Conservation (phyloP, 2,329 filamentous ascomycete genomes). For the Epichloe aotearoae region DNA sequence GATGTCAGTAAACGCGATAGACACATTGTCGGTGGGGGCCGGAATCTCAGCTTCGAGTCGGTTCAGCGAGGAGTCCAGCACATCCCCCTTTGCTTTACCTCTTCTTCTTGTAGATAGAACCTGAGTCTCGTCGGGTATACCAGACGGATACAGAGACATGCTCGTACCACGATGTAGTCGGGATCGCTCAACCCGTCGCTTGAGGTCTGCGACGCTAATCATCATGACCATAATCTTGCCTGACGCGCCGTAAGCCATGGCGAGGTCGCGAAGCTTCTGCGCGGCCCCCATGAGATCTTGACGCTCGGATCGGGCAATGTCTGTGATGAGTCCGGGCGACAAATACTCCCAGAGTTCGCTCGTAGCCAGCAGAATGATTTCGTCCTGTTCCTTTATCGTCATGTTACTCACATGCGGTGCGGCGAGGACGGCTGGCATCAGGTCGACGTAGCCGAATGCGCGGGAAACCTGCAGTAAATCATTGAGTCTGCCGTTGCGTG, state of each 20-base stretch:
- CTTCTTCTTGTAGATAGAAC: slow-evolving; percentile 49
- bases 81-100: slow-evolving; percentile 48
- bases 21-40: slow-evolving; percentile 78
- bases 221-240: slow-evolving; percentile 99
- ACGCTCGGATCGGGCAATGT: slow-evolving; percentile 77
- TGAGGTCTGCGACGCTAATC: slow-evolving; percentile 81
- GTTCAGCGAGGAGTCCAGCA: slow-evolving; percentile 76
- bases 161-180: slow-evolving; percentile 63
- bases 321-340: slow-evolving; percentile 77
- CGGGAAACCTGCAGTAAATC: slow-evolving; percentile 83
- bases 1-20: slow-evolving; percentile 96
- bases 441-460: slow-evolving; percentile 86
- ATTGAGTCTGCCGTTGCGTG: slow-evolving; percentile 84
- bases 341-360: slow-evolving; percentile 93
- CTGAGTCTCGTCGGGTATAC: slow-evolving; percentile 57
- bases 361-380: slow-evolving; percentile 85
- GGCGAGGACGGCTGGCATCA: slow-evolving; percentile 87
- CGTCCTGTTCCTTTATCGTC: slow-evolving; percentile 73
- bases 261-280: slow-evolving; percentile 86
- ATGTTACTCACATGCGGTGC: slow-evolving; percentile 72
- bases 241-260: slow-evolving; percentile 87
- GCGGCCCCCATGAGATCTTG: slow-evolving; percentile 87
- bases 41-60: slow-evolving; percentile 83
- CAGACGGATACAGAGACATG: slow-evolving; percentile 70
- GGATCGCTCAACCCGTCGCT: slow-evolving; percentile 66